Evolutionary conservation across 352 stramenopile genomes (phyloP), one percentile per base, ranked within the genome.

Genomic region (Phytophthora tubulina): DNA sequence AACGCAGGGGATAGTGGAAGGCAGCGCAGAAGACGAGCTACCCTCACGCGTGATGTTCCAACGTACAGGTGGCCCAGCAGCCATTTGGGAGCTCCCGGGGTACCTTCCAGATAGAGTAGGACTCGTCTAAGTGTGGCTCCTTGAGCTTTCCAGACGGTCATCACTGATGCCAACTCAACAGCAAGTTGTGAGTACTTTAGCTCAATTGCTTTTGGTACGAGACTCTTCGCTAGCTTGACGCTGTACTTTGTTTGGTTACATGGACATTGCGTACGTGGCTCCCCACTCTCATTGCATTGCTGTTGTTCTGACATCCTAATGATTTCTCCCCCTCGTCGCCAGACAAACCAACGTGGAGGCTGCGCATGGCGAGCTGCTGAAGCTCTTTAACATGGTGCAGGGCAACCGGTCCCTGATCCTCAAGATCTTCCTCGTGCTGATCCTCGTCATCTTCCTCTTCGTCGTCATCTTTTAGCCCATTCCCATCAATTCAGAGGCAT

Each of bases 391-490:
- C 63, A 94, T 94, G 84, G 82, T 92, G 14, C 82, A 81, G 17
- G 82, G 86, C 33, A 96, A 96, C 59, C 88, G 88, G 5, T 88
- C 86, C 56, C 75, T 96, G 49, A 96, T 96, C 62, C 55, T 96
- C 61, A 96, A 96, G 80, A 90, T 96, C 72, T 96, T 96, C 65
- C 60, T 94, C 71, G 74, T 96, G 46, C 73, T 96, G 17, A 58
- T 96, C 31, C 72, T 96, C 50, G 80, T 94, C 67, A 96, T 94
- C 61, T 94, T 94, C 72, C 81, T 94, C 67, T 96, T 96, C 59
- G 76, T 93, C 39, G 89, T 96, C 38, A 81, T 94, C 35, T 94
- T 94, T 50, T 94, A 83, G 55, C 17, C 4, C 31, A 36, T 14
- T 1, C 38, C 17, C 39, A 42, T 1, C 15, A 59, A 33, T 21